A percentile compares a stretch with the other conserved stretches of the same genome.
These are phyloP conservation scores for Lichtheimia corymbifera DNA, from an alignment of 371 early-diverging fungal genomes.

Conservation along the genomic window DNA sequence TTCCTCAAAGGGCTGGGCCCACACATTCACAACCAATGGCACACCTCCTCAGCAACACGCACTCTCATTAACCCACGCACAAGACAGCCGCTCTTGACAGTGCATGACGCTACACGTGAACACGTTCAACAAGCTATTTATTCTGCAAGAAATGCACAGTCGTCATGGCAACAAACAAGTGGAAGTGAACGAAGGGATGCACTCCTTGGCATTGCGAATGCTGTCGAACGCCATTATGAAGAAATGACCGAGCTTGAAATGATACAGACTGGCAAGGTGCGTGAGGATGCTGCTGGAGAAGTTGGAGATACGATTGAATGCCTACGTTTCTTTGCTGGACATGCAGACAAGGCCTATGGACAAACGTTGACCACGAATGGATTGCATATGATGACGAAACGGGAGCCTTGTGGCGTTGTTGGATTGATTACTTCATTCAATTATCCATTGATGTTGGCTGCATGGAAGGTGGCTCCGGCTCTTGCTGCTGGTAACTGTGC, in stretches of 20 bases:
- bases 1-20: slow-evolving; percentile 12
- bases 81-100: slow-evolving; percentile 7
- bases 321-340: slow-evolving; percentile 76
- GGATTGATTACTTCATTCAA: slow-evolving; percentile 47
- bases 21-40: slow-evolving; percentile 14
- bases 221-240: slow-evolving; percentile 54
- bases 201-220: slow-evolving; percentile 64
- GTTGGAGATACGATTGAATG: slow-evolving; percentile 66
- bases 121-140: slow-evolving; percentile 11
- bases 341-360: slow-evolving; percentile 70
- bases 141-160: slow-evolving; percentile 12
- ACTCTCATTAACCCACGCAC: slow-evolving; percentile 18
- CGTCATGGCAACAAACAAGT: slow-evolving; percentile 10
- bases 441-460: slow-evolving; percentile 55
- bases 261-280: slow-evolving; percentile 82
- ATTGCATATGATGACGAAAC: slow-evolving; percentile 55
- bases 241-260: slow-evolving; percentile 75
- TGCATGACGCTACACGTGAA: slow-evolving; percentile 13
- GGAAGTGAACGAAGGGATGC: slow-evolving; percentile 58
- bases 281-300: slow-evolving; percentile 52
- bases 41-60: slow-evolving; percentile 4
- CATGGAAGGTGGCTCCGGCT: slow-evolving; percentile 86
- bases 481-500: slow-evolving; percentile 61
- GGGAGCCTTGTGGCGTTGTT: slow-evolving; percentile 76
- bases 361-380: slow-evolving; percentile 14